These are phyloP conservation scores for Alternaria gansuensis DNA, from an alignment of 2,329 filamentous ascomycete species.

Conservation along the genomic window DNA sequence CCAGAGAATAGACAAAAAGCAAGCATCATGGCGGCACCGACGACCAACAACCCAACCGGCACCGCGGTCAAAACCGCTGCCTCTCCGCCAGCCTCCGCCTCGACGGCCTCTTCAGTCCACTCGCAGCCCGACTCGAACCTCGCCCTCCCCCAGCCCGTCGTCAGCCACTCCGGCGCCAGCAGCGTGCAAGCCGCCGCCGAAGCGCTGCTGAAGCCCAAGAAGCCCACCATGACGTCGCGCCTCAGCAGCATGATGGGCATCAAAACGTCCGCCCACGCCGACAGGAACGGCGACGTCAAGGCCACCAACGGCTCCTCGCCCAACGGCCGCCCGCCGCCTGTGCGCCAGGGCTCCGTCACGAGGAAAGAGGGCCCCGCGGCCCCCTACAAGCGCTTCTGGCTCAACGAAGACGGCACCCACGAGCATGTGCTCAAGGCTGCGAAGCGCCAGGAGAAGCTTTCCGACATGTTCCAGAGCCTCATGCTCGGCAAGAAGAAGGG, in stretches of 20 bases:
- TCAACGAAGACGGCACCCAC: conserved; percentile 73
- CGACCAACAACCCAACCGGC: conserved; percentile 40
- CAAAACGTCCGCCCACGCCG: conserved; percentile 37
- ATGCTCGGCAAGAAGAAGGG: conserved; percentile 84
- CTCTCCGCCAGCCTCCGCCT: conserved; percentile 48
- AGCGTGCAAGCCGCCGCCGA: conserved; percentile 46
- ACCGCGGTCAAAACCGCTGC: conserved; percentile 38
- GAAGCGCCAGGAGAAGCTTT: conserved; percentile 91
- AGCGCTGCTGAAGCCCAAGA: conserved; percentile 48
- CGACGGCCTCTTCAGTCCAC: conserved; percentile 51
- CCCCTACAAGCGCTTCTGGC: conserved; percentile 63
- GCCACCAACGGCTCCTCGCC: conserved; percentile 39
- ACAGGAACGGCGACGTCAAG: conserved; percentile 44
- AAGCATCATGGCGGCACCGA: conserved; percentile 47
- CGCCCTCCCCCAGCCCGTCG: conserved; percentile 41
- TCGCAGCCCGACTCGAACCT: conserved; percentile 48
- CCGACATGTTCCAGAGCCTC: conserved; percentile 87
- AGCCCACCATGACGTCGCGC: conserved; percentile 56
- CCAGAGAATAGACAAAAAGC: conserved; percentile 19
- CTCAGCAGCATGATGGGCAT: conserved; percentile 54
- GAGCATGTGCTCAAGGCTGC: conserved; percentile 89
- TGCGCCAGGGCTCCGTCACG: conserved; percentile 45
- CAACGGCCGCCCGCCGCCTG: conserved; percentile 40
- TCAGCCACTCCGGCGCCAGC: conserved; percentile 38
- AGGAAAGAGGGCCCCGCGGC: conserved; percentile 39